Conservation (phyloP, 805 yeast species). For the Hanseniaspora taiwanica region DNA sequence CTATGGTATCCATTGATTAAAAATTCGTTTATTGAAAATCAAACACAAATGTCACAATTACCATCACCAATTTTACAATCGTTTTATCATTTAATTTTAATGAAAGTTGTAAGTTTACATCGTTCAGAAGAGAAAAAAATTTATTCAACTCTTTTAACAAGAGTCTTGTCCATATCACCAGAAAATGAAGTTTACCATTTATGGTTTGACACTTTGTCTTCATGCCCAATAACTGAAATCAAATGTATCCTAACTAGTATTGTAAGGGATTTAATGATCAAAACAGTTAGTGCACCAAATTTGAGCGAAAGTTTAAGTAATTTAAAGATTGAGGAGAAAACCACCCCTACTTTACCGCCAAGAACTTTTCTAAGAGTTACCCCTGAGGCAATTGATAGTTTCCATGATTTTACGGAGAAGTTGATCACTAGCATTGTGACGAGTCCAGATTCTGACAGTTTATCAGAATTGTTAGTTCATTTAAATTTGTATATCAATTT, state of each 20-base stretch:
- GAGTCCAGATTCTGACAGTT: background rate
- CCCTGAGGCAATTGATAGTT: conserved; percentile 1
- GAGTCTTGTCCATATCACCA: conserved; percentile 43
- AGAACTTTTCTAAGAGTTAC: conserved; percentile 1
- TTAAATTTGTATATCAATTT: background rate
- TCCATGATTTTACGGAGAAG: conserved; percentile 1
- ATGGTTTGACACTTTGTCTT: conserved; percentile 45
- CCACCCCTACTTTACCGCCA: conserved; percentile 3
- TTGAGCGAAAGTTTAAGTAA: background rate
- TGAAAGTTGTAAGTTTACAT: conserved; percentile 24
- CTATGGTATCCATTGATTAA: conserved; percentile 24
- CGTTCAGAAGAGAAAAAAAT: conserved; percentile 29
- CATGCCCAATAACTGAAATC: conserved; percentile 52
- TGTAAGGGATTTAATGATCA: conserved; percentile 50
- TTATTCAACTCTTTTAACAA: conserved; percentile 49
- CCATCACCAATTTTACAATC: conserved; percentile 24
- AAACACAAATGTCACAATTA: conserved; percentile 10
- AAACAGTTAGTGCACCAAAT: conserved; percentile 11
- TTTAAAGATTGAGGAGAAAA: conserved; percentile 7
- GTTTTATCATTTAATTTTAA: conserved; percentile 31
- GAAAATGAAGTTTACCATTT: conserved; percentile 47
- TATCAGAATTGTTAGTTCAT: background rate
- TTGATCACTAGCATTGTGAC: background rate
- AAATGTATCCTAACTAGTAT: conserved; percentile 51
- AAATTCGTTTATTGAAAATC: conserved; percentile 7